Conservation (phyloP, 2,329 filamentous ascomycete species). For the Diaporthe destruens region DNA sequence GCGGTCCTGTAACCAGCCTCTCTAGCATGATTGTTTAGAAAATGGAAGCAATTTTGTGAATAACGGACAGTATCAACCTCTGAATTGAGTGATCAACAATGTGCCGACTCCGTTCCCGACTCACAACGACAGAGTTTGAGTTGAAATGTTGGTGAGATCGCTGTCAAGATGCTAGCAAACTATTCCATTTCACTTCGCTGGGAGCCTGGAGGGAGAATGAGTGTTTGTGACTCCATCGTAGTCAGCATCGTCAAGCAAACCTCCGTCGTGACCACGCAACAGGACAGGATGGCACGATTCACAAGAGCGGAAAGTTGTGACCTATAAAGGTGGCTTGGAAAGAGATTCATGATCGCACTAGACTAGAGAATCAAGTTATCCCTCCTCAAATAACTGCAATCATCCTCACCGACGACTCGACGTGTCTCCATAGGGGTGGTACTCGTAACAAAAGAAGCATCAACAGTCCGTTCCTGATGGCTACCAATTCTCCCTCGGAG, state of each 20-base stretch:
- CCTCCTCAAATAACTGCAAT: no score
- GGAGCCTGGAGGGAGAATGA: not conserved
- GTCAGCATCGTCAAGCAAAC: not conserved
- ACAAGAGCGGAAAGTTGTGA: not conserved
- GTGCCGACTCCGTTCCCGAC: not conserved
- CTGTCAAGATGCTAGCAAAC: not conserved
- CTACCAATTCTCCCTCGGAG: not conserved
- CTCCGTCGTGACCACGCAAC: not conserved
- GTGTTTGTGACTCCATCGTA: constrained; percentile 8
- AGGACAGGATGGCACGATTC: no score
- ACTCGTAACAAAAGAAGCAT: not conserved
- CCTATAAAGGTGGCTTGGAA: no score
- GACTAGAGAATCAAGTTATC: no score
- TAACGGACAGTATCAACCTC: not conserved
- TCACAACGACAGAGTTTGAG: not conserved
- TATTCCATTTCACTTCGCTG: not conserved
- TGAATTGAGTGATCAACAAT: not conserved
- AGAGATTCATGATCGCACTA: no score
- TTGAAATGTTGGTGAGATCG: not conserved
- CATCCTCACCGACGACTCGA: not conserved
- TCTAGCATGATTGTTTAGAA: not conserved
- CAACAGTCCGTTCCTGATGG: not conserved
- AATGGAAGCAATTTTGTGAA: not conserved
- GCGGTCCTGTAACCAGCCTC: not conserved
- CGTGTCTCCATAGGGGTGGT: no score